Conservation (phyloP, 352 stramenopile species). For the Pythium utonaiense region DNA sequence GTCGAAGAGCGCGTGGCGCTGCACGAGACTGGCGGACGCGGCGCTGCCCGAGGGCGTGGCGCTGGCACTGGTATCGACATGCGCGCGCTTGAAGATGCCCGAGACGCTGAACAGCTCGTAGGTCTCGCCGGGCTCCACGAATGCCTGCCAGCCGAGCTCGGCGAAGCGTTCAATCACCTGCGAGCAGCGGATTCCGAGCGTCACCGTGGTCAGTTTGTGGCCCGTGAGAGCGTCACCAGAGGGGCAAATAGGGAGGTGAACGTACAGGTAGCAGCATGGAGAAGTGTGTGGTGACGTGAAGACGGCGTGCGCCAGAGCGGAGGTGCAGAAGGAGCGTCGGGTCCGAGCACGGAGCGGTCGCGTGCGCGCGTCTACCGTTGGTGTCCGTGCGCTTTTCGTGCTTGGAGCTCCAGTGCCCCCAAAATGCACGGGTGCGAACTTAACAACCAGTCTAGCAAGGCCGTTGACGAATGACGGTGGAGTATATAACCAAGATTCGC, state of each 20-base stretch:
- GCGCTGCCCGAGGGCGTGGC: background rate
- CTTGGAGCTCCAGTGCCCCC: constrained; percentile 7
- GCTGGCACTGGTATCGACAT: constrained; percentile 20
- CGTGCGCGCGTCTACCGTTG: background rate
- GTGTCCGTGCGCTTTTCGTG: background rate
- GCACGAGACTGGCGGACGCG: constrained; percentile 27
- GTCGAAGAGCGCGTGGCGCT: constrained; percentile 79
- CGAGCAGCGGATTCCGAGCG: background rate
- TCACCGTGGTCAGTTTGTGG: background rate
- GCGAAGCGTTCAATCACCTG: constrained; percentile 79
- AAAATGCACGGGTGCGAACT: constrained; percentile 16
- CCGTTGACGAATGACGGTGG: no score
- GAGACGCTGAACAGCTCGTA: constrained; percentile 85
- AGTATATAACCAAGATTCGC: background rate
- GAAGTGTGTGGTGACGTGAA: background rate
- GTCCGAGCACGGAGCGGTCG: background rate
- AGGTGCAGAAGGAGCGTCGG: background rate
- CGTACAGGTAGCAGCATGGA: constrained; percentile 29
- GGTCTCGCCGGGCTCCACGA: constrained; percentile 76
- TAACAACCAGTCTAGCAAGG: no score
- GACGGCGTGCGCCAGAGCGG: background rate
- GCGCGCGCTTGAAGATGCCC: constrained; percentile 39
- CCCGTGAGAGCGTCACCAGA: background rate
- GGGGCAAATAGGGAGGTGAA: background rate
- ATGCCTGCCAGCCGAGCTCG: constrained; percentile 73